phyloP scores from a whole-genome alignment of 345 rosid species.

The Isatis tinctoria region DNA sequence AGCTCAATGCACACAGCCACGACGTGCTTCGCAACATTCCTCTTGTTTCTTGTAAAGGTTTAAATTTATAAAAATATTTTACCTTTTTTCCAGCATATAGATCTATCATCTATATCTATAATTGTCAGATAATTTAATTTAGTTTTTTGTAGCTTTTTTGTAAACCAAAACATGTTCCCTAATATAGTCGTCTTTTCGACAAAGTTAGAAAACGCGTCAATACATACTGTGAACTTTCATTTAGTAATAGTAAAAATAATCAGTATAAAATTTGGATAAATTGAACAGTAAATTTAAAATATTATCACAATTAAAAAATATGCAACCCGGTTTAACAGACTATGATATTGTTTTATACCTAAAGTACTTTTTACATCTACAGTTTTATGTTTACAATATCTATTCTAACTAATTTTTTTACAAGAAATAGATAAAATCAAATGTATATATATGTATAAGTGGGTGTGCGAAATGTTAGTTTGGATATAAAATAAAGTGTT shows the following conservation, averaged over 20 bases:
- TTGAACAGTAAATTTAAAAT: neutral
- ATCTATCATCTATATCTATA: neutral
- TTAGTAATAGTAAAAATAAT: neutral
- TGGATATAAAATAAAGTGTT: neutral
- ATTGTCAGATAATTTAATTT: neutral
- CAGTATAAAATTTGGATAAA: neutral
- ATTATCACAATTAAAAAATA: neutral
- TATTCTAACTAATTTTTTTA: neutral
- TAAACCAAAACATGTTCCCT: neutral
- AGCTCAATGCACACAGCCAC: constrained; percentile 20
- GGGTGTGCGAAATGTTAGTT: neutral
- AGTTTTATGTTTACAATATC: too few species aligned
- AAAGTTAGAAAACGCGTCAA: neutral
- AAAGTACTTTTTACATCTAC: neutral
- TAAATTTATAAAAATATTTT: neutral
- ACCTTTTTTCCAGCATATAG: neutral
- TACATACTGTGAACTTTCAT: neutral
- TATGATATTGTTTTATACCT: too few species aligned
- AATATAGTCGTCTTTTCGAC: neutral
- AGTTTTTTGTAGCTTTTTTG: too few species aligned
- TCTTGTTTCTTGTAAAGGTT: constrained; percentile 4
- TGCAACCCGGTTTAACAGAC: neutral
- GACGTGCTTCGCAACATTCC: constrained; percentile 29
- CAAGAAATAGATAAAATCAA: too few species aligned
- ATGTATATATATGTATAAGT: neutral